Evolutionary conservation across 805 yeast species (phyloP), one percentile per base, ranked within the genome.

Genomic region (Debaryomyces prosopidis): DNA sequence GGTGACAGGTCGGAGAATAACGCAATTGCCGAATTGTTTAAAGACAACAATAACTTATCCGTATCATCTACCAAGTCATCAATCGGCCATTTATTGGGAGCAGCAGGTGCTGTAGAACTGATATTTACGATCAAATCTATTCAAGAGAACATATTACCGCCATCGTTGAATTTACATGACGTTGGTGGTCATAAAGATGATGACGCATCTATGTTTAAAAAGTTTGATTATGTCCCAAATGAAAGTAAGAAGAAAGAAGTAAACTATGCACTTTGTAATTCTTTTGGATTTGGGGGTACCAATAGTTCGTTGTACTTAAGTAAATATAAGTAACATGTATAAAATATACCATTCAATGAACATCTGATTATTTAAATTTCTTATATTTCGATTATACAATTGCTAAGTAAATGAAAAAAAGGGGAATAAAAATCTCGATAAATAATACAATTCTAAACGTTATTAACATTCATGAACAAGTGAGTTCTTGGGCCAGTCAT

Each of bases 261-360:
- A 3, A 57, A 76, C 3, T 75, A 79, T 51, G 97, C 92, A 0
- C 49, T 94, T 54, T 81, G 89, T 39, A 94, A 94, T 59, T 89
- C 97, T 55, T 92, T 95, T 68, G 99, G 99, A 0, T 94, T 94
- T 69, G 99, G 99, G 6, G 99, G 99, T 7, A 89, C 95, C 4
- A 94, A 94, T 63, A 85, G 95, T 5, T 77, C 95, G 2, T 58
- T 94, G 2, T 74, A 83, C 36, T 79, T 84, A 42, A 50, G 57
- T 1, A 62, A 57, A 40, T 62, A 47, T 40, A 31, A 39, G 20
- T 27, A 34, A n/a, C 7, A 31, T 31, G 5, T 32, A 5, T 31
- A 9, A 31, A 31, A 31, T 8, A 11, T n/a, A n/a, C 15, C 17
- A 10, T 23, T 7, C 26, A 23, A 4, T 23, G 5, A 23, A 23